Conservation (phyloP, 2,329 filamentous ascomycete genomes). For the Monosporascus ibericus region DNA sequence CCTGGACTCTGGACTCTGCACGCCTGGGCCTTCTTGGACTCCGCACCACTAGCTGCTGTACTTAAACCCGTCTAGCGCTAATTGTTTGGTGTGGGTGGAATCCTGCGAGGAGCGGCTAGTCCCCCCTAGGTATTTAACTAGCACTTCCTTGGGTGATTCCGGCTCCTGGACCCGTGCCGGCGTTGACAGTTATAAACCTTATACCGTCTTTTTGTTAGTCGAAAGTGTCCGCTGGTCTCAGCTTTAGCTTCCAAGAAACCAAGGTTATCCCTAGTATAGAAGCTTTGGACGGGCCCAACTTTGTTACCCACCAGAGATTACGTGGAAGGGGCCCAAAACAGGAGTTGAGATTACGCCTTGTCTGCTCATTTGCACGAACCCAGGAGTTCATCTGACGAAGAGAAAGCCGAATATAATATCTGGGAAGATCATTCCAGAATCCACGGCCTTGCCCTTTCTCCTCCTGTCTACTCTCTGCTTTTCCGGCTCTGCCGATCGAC, state of each 20-base stretch:
- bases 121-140: neutral
- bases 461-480: neutral
- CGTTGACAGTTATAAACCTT: no score
- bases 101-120: no score
- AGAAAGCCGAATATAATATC: no score
- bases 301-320: neutral
- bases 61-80: no score
- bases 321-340: neutral
- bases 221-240: no score
- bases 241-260: no score
- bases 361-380: no score
- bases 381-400: no score
- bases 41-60: neutral
- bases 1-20: neutral
- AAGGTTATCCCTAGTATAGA: no score
- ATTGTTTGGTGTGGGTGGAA: neutral
- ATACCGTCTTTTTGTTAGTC: neutral
- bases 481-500: neutral
- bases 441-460: neutral
- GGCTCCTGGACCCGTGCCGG: no score
- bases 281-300: neutral
- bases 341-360: neutral
- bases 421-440: no score
- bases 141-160: neutral
- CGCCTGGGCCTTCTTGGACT: neutral